A percentile compares a stretch with the other conserved stretches of the same genome.
Conservation (phyloP, 169 alveolate genomes). For the Plasmodium reichenowi region DNA sequence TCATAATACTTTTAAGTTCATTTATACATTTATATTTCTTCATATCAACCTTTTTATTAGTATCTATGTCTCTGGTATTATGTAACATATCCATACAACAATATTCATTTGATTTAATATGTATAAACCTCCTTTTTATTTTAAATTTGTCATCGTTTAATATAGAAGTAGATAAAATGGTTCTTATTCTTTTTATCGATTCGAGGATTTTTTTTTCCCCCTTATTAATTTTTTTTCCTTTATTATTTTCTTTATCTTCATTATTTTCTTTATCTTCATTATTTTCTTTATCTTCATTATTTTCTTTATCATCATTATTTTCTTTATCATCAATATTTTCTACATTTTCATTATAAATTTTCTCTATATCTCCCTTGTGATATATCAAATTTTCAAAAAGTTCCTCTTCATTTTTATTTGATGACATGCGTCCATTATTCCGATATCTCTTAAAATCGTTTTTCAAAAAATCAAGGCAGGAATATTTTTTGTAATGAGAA, state of each 20-base stretch:
- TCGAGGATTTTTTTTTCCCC: too few species aligned
- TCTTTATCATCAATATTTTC: background rate
- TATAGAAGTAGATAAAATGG: too few species aligned
- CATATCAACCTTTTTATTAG: background rate
- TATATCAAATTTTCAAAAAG: background rate
- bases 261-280: too few species aligned
- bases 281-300: background rate
- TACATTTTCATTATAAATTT: background rate
- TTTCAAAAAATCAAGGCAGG: background rate
- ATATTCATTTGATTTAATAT: constrained; percentile 11
- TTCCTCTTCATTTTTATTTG: background rate
- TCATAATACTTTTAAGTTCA: background rate
- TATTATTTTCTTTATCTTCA: too few species aligned
- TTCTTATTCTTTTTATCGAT: too few species aligned
- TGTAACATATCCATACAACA: constrained; percentile 27
- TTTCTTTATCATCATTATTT: background rate
- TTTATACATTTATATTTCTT: background rate
- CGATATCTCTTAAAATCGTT: background rate
- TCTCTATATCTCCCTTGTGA: background rate
- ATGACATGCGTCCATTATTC: background rate
- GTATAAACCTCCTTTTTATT: background rate
- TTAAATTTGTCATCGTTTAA: background rate
- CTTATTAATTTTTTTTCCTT: too few species aligned
- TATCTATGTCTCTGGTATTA: background rate
- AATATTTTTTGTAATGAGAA: constrained; percentile 17